Conservation (phyloP, 352 stramenopile species). For the Phytophthora uliginosa region DNA sequence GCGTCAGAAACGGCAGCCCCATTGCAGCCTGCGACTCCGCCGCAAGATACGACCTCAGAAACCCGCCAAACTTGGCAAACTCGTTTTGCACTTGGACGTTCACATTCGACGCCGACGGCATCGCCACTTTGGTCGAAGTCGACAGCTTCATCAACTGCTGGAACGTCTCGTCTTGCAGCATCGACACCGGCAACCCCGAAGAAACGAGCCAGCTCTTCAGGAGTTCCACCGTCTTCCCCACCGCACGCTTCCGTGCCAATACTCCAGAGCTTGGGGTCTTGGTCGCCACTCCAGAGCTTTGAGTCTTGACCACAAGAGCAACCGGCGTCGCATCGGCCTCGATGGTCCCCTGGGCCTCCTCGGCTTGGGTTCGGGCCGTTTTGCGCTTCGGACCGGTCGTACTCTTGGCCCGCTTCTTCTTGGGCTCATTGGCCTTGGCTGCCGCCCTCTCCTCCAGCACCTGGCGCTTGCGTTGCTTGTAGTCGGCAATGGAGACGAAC, state of each 20-base stretch:
- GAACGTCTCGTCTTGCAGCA: constrained; percentile 26
- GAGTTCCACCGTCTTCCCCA: constrained; percentile 25
- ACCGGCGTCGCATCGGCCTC: neutral
- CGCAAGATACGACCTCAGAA: constrained; percentile 31
- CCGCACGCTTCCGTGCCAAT: constrained; percentile 9
- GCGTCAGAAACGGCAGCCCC: constrained; percentile 33
- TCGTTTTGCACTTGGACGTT: constrained; percentile 30
- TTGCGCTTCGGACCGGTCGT: constrained; percentile 15
- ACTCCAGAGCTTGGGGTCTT: neutral
- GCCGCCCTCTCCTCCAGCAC: constrained; percentile 2
- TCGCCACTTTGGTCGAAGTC: neutral
- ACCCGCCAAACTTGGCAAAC: constrained; percentile 33
- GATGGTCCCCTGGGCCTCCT: constrained; percentile 1
- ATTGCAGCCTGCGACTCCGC: constrained; percentile 29
- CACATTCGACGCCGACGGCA: constrained; percentile 19
- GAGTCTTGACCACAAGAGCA: neutral
- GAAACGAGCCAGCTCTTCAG: constrained; percentile 43
- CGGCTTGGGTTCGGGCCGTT: neutral
- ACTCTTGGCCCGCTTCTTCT: constrained; percentile 30
- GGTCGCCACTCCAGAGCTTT: neutral
- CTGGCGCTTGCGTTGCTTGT: constrained; percentile 32
- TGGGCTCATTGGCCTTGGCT: constrained; percentile 7
- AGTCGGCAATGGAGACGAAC: constrained; percentile 28
- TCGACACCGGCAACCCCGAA: constrained; percentile 26
- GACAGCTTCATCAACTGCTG: constrained; percentile 31